Percentiles rank a stretch among this genome's conserved stretches.
phyloP scores from a whole-genome alignment of 176 grass and related monocot species.

The Hyparrhenia diplandra region DNA sequence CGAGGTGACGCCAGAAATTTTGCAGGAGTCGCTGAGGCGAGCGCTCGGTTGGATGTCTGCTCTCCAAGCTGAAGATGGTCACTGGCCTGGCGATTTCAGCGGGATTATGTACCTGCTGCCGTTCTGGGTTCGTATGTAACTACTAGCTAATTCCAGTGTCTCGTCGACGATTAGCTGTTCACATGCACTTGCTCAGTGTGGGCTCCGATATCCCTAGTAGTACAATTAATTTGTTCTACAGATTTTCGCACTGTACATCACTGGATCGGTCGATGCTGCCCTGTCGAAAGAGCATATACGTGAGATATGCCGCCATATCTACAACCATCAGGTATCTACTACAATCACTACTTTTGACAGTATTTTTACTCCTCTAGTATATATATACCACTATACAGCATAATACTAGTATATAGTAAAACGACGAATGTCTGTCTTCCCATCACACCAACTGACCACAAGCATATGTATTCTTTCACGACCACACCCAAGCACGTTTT shows the following conservation, averaged over 20 bases:
- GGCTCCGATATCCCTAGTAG: no score
- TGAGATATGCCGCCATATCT: conserved; percentile 9
- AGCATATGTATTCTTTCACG: no score
- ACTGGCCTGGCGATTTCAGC: background rate
- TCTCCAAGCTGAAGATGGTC: background rate
- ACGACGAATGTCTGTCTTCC: no score
- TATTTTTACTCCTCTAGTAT: no score
- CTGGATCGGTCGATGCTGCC: background rate
- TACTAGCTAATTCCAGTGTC: no score
- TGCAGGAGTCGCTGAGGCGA: background rate
- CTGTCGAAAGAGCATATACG: background rate
- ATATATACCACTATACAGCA: no score
- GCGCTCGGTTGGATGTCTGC: background rate
- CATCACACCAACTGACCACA: no score
- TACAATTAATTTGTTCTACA: background rate
- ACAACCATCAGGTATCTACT: conserved; percentile 1
- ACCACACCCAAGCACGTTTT: no score
- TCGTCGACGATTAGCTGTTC: no score
- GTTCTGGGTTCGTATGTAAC: background rate
- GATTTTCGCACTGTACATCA: background rate
- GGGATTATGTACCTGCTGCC: background rate
- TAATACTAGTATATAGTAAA: no score
- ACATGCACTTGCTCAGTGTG: no score
- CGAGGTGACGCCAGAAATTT: background rate
- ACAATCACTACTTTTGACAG: no score